Evolutionary conservation across 2,329 filamentous ascomycete species (phyloP).

Genomic region (Calonectria crousiana): DNA sequence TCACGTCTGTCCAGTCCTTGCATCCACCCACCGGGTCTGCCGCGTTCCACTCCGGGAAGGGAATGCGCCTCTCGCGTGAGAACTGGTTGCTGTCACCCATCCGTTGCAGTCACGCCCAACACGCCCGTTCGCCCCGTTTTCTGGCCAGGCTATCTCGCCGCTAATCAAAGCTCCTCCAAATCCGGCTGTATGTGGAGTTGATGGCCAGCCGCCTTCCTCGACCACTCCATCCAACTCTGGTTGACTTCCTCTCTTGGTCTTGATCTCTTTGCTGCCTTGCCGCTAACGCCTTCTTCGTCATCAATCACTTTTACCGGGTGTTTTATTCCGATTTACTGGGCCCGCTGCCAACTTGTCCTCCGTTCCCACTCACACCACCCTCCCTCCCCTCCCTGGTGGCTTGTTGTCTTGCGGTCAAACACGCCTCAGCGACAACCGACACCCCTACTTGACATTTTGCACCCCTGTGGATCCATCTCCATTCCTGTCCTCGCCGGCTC

Average conservation of each 20-base stretch:
- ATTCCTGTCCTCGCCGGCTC: conserved; percentile 41
- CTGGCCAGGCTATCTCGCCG: conserved; percentile 32
- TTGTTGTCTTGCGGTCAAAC: conserved; percentile 22
- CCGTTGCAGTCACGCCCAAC: conserved; percentile 13
- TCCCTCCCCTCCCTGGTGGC: conserved; percentile 1
- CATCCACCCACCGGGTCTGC: conserved; percentile 15
- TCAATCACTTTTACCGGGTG: neutral
- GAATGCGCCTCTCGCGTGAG: conserved; percentile 21
- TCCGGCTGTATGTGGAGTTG: conserved; percentile 37
- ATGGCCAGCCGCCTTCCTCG: conserved; percentile 11
- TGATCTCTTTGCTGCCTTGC: neutral
- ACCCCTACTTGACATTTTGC: conserved; percentile 29
- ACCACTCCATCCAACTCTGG: neutral
- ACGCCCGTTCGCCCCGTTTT: conserved; percentile 22
- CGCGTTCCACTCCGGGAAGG: neutral
- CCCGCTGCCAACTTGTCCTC: conserved; percentile 20
- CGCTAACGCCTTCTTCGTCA: neutral
- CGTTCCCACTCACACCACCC: conserved; percentile 17
- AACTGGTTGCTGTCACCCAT: conserved; percentile 11
- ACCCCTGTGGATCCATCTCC: conserved; percentile 41
- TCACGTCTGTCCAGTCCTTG: neutral
- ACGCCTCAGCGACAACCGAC: conserved; percentile 32
- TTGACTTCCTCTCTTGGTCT: neutral
- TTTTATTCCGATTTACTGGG: conserved; percentile 9
- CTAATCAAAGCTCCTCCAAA: conserved; percentile 35